Evolutionary conservation across 129 eudicot genomes (phyloP), one percentile per base, ranked within the genome.

Genomic region (Gnaphalium uliginosum): DNA sequence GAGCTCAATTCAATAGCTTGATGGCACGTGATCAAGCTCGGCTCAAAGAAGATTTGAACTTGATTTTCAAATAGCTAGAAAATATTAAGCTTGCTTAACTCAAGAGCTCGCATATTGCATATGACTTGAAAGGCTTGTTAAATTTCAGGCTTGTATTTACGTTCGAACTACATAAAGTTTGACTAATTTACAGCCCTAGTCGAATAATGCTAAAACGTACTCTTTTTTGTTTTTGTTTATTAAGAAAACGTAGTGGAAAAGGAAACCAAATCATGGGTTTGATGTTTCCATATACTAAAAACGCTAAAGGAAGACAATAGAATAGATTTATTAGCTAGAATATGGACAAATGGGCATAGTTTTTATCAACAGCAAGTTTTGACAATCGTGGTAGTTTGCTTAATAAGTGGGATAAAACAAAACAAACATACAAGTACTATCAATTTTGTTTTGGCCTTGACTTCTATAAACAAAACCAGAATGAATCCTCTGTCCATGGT

Each of bases 341-440:
- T 23, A 60, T 11, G 6, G 30, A 59, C 66, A 60, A 60, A 60
- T 60, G 33, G 24, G n/a, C 66, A 60, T 4, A 11, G n/a, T 23
- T 60, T 13, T 18, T 60, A 24, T 23, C 66, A 9, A 60, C 65
- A 59, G 29, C 27, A 27, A 60, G 30, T 60, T 60, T 13, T 27
- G n/a, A 60, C 18, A 59, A 9, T 4, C 6, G 15, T 23, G 11
- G 64, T 22, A 24, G 29, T 58, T 24, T 22, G 29, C 26, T 22
- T 9, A 58, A 22, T 10, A 23, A 59, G 65, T 19, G 4, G 53
- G 18, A 46, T 46, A 13, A 43, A 46, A 41, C 15, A 35, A 35
- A 35, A 41, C 10, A 46, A 46, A 62, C 39, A 27, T 62, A 62
- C 68, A 63, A 63, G 21, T 63, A 63, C 37, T 17, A 63, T 63